Base-by-base conservation (phyloP, 306 rosid genomes). In the Arachis hypogaea region DNA sequence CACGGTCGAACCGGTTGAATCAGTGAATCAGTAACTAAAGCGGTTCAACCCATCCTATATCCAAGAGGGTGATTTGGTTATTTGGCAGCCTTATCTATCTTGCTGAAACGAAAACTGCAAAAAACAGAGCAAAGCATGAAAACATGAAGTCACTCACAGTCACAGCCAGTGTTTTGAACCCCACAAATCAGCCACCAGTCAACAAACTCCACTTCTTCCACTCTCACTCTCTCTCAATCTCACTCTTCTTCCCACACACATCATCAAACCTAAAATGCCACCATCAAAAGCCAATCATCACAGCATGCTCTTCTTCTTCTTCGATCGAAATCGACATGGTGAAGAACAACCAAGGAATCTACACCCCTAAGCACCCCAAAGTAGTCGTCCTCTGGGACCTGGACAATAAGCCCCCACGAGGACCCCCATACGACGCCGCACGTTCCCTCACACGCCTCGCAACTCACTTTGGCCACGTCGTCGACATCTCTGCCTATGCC, bases 391-490 rank as follows among this genome's bases (percentile, higher is more conserved):
- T 94, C 0, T 94, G 97, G 98, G 98, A 94, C 90, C 91, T 91
- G 16, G 98, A 91, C 76, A 94, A 94, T 86, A 91, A 94, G 18
- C 96, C 98, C 38, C 98, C 96, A 0, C 89, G 95, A 4, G 97
- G 97, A 0, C 89, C 94, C 0, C 97, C 98, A 0, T 94, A 86
- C 83, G 68, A 80, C 75, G 97, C 96, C 44, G 96, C 95, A 51
- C 72, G 86, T 77, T 86, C 94, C 0, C 88, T 93, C 30, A 89
- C 77, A 62, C 77, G 60, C 77, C 60, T 86, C 1, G 95, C 88
- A 5, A 54, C 81, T 5, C 84, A 76, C 40, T 89, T 91, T 69
- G 96, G 95, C 51, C 82, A 91, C 54, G 67, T 88, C 9, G 83
- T 88, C 12, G 97, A 88, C 28, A 80, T 83, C 82, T 86, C 96